These are phyloP conservation scores for Penicillium pancosmium DNA, from an alignment of 495 filamentous ascomycete species.

Conservation along the genomic window DNA sequence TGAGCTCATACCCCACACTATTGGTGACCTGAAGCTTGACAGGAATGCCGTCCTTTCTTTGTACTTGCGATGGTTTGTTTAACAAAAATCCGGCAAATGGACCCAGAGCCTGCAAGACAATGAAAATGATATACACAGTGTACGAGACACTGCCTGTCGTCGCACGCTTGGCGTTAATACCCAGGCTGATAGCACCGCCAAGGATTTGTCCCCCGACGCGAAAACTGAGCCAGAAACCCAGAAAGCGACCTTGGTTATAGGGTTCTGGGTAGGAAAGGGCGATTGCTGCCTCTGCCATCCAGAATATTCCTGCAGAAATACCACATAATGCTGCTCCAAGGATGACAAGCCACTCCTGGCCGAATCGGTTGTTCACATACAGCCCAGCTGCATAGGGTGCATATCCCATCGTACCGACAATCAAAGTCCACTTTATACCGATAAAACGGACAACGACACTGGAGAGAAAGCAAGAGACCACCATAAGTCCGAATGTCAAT, in stretches of 20 bases:
- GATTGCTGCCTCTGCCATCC: slow-evolving; percentile 68
- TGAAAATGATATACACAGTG: slow-evolving; percentile 61
- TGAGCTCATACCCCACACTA: slow-evolving; percentile 52
- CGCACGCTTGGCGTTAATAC: slow-evolving; percentile 56
- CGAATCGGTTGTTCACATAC: slow-evolving; percentile 68
- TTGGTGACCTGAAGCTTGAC: slow-evolving; percentile 54
- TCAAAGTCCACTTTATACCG: slow-evolving; percentile 65
- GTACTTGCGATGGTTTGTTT: slow-evolving; percentile 53
- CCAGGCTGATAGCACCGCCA: slow-evolving; percentile 65
- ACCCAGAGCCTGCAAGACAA: slow-evolving; percentile 60
- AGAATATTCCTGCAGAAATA: slow-evolving; percentile 66
- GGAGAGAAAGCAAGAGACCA: slow-evolving; percentile 60
- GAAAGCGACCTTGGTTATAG: slow-evolving; percentile 59
- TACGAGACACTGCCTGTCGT: slow-evolving; percentile 63
- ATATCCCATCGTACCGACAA: slow-evolving; percentile 67
- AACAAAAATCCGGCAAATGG: slow-evolving; percentile 58
- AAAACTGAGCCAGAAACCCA: slow-evolving; percentile 66
- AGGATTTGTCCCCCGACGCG: slow-evolving; percentile 64
- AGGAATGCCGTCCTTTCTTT: slow-evolving; percentile 56
- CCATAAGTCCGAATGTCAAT: slow-evolving; percentile 68
- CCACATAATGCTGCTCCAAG: slow-evolving; percentile 68
- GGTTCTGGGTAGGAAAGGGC: slow-evolving; percentile 67
- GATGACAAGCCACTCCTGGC: slow-evolving; percentile 62
- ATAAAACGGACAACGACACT: slow-evolving; percentile 58
- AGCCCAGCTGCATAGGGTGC: slow-evolving; percentile 66